Conservation (phyloP, 768 basidiomycete genomes). For the Strobilomyces echinocephalus region DNA sequence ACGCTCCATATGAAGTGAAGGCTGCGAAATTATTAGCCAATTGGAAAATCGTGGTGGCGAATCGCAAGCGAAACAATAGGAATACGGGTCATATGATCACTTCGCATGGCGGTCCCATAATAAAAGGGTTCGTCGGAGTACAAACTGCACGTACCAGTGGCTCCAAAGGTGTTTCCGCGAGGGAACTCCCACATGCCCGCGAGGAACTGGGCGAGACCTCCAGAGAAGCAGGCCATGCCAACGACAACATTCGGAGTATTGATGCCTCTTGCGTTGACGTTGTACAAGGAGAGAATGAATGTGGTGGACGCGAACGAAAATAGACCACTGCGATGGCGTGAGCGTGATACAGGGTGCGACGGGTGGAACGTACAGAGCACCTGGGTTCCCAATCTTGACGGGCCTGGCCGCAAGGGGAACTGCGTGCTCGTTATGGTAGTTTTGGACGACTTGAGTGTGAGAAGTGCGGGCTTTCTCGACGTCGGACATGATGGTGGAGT, state of each 20-base stretch:
- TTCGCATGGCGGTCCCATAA: too few relatives aligned
- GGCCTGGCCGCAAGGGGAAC: conserved; percentile 24
- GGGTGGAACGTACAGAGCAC: conserved; percentile 25
- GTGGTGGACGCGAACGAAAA: conserved; percentile 84
- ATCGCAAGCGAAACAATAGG: background rate
- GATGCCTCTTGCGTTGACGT: conserved; percentile 53
- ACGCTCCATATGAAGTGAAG: conserved; percentile 79
- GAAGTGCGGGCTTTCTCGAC: conserved; percentile 28
- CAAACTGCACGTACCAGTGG: conserved; percentile 45
- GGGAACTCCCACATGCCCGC: conserved; percentile 90
- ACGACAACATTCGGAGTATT: conserved; percentile 63
- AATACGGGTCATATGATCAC: background rate
- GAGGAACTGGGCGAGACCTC: conserved; percentile 79
- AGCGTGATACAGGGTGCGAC: background rate
- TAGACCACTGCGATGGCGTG: conserved; percentile 48
- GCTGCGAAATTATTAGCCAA: conserved; percentile 37
- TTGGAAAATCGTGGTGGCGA: background rate
- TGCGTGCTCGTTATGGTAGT: conserved; percentile 15
- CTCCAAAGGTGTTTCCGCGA: conserved; percentile 65
- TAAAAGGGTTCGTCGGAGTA: too few relatives aligned
- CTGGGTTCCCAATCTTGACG: conserved; percentile 52
- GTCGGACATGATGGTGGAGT: conserved; percentile 29
- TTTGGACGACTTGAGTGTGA: conserved; percentile 16
- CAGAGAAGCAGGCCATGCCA: conserved; percentile 83
- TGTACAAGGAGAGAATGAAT: conserved; percentile 73